A percentile compares a stretch with the other conserved stretches of the same genome.
phyloP scores from a whole-genome alignment of 805 yeast genomes.

The Saturnispora sanitii region DNA sequence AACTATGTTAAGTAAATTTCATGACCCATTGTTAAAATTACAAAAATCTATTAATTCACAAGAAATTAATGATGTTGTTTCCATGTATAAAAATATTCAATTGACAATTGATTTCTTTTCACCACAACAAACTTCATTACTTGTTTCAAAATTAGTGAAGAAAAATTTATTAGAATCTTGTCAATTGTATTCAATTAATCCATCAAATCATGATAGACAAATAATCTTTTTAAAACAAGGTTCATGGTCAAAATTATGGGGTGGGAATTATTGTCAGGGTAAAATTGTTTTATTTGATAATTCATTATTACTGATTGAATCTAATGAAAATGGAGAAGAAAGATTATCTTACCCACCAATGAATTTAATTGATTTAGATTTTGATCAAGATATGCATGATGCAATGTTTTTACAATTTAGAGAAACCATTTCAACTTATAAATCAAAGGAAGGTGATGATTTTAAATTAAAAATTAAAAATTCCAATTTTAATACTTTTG shows the following conservation, averaged over 20 bases:
- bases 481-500: slow-evolving; percentile 6
- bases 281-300: slow-evolving; percentile 8
- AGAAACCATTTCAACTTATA: slow-evolving; percentile 6
- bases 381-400: slow-evolving; percentile 8
- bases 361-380: slow-evolving; percentile 6
- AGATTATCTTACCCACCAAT: slow-evolving; percentile 5
- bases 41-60: slow-evolving; percentile 4
- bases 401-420: slow-evolving; percentile 9
- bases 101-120: slow-evolving; percentile 8
- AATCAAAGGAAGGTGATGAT: slow-evolving; percentile 3
- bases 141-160: slow-evolving; percentile 4
- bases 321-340: slow-evolving; percentile 9
- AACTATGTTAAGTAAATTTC: slow-evolving; percentile 9
- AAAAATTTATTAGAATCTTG: background rate
- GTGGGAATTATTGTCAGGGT: slow-evolving; percentile 7
- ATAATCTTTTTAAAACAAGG: slow-evolving; percentile 6
- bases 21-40: slow-evolving; percentile 7
- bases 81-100: slow-evolving; percentile 6
- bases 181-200: slow-evolving; percentile 4
- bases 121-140: slow-evolving; percentile 6
- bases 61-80: slow-evolving; percentile 8
- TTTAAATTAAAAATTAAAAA: slow-evolving; percentile 7
- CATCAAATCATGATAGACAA: slow-evolving; percentile 6
- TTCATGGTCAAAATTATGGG: slow-evolving; percentile 10
- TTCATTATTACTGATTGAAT: slow-evolving; percentile 5